Conservation (phyloP, 2,329 filamentous ascomycete genomes). For the Parasarocladium wereldwijsianum region DNA sequence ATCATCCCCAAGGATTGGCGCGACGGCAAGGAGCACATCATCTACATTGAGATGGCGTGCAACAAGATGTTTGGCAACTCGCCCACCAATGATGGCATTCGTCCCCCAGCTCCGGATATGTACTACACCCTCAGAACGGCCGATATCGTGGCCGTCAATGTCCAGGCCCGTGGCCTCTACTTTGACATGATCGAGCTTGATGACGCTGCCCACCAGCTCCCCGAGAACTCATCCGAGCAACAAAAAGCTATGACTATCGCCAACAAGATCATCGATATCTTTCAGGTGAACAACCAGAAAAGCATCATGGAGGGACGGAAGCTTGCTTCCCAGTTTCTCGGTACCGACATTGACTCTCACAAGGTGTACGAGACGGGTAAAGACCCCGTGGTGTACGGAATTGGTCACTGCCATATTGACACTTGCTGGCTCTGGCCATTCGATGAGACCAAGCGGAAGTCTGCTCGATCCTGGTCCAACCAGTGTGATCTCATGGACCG, state of each 20-base stretch:
- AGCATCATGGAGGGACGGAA: slow-evolving; percentile 68
- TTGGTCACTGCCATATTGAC: slow-evolving; percentile 96
- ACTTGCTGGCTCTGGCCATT: slow-evolving; percentile 98
- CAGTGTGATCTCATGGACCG: slow-evolving; percentile 92
- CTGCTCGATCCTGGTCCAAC: slow-evolving; percentile 89
- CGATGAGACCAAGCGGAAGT: slow-evolving; percentile 94
- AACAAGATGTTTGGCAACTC: slow-evolving; percentile 98
- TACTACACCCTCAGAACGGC: slow-evolving; percentile 65
- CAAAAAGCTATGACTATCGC: slow-evolving; percentile 73
- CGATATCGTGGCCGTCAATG: slow-evolving; percentile 78
- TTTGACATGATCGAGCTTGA: slow-evolving; percentile 95
- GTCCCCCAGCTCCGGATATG: slow-evolving; percentile 74
- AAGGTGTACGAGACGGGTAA: slow-evolving; percentile 70
- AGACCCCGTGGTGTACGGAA: slow-evolving; percentile 66
- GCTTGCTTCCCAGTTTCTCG: slow-evolving; percentile 72
- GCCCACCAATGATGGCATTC: slow-evolving; percentile 63
- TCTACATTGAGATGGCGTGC: slow-evolving; percentile 98
- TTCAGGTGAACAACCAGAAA: slow-evolving; percentile 65
- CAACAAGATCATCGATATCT: slow-evolving; percentile 81
- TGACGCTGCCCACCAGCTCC: slow-evolving; percentile 85
- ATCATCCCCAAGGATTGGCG: slow-evolving; percentile 68
- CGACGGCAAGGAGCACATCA: slow-evolving; percentile 72
- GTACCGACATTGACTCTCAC: slow-evolving; percentile 64
- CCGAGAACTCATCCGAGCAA: slow-evolving; percentile 73
- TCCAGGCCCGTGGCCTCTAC: slow-evolving; percentile 66